Conservation (phyloP, 441 rosid genomes). For the Omphalea diandra region DNA sequence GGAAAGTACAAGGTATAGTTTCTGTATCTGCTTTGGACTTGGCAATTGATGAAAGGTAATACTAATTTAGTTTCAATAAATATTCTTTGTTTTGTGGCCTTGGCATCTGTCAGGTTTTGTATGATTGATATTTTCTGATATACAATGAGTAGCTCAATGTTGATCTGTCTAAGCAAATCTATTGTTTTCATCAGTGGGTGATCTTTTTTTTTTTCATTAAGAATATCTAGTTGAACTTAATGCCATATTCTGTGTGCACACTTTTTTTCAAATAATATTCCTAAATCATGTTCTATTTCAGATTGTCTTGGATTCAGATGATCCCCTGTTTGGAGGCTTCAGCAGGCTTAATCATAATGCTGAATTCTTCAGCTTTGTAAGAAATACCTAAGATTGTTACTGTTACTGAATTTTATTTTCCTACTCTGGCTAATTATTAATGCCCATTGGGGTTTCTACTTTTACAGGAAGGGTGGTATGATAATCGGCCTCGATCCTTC, state of each 20-base stretch:
- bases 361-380: conserved; percentile 75
- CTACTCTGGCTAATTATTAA: too few species aligned
- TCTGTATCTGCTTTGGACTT: conserved; percentile 10
- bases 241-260: neutral
- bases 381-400: conserved; percentile 20
- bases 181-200: neutral
- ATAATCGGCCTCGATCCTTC: conserved; percentile 78
- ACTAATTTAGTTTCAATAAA: too few species aligned
- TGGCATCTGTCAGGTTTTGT: neutral
- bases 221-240: neutral
- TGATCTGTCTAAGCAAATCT: neutral
- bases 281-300: conserved; percentile 23
- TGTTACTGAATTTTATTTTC: neutral
- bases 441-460: too few species aligned
- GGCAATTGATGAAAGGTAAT: neutral
- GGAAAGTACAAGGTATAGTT: conserved; percentile 88
- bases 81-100: neutral
- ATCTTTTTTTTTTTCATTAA: too few species aligned
- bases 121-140: neutral
- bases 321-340: conserved; percentile 74
- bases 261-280: neutral
- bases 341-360: conserved; percentile 56
- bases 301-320: conserved; percentile 88
- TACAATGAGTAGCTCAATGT: neutral
- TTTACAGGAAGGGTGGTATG: conserved; percentile 73